These are phyloP conservation scores for Nemania sp. DNA, from an alignment of 2,329 filamentous ascomycete species.

Conservation along the genomic window DNA sequence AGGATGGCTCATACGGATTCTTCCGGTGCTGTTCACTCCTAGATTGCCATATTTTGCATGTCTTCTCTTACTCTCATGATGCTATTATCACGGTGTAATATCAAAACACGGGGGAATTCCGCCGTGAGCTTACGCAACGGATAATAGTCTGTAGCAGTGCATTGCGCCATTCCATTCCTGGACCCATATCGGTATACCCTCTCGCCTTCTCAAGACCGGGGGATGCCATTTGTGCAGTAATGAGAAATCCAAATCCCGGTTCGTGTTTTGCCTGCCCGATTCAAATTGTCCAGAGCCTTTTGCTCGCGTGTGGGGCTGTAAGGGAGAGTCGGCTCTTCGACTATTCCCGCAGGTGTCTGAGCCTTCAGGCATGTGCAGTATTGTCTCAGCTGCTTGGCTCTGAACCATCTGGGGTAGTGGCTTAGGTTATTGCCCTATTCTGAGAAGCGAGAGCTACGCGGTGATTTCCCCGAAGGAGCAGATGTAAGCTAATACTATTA, in stretches of 20 bases:
- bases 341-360: neutral
- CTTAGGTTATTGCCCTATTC: neutral
- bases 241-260: slow-evolving; percentile 1
- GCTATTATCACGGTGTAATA: too few relatives aligned
- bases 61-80: too few relatives aligned
- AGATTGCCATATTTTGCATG: too few relatives aligned
- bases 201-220: neutral
- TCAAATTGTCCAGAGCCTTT: too few relatives aligned
- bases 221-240: neutral
- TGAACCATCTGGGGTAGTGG: slow-evolving; percentile 1
- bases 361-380: neutral
- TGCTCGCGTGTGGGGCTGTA: neutral
- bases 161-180: too few relatives aligned
- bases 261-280: neutral
- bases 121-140: too few relatives aligned
- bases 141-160: too few relatives aligned
- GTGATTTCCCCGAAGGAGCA: neutral
- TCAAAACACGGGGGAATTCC: too few relatives aligned
- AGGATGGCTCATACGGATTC: neutral
- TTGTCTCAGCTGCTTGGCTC: slow-evolving; percentile 3
- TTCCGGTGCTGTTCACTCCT: too few relatives aligned
- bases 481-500: neutral
- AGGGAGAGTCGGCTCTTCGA: neutral
- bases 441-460: too few relatives aligned
- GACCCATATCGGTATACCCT: neutral